Percentiles rank a stretch among this genome's conserved stretches.
These are phyloP conservation scores for Epichloe brachyelytri DNA, from an alignment of 2,329 filamentous ascomycete genomes.

Conservation along the genomic window DNA sequence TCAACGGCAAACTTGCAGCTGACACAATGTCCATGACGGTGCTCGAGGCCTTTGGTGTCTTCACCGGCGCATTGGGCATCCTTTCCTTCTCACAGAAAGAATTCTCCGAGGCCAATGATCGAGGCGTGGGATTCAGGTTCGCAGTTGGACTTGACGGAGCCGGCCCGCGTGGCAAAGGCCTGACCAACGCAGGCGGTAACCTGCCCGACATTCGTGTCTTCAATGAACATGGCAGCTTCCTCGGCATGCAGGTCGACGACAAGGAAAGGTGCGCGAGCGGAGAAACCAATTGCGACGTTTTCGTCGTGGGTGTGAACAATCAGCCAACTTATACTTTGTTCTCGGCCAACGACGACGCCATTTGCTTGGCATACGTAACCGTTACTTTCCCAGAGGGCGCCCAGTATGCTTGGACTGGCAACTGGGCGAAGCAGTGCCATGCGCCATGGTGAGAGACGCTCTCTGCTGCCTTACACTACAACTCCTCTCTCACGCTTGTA, in stretches of 20 bases:
- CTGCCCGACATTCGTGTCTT: neutral
- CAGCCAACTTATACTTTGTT: neutral
- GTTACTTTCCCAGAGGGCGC: neutral
- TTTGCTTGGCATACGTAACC: neutral
- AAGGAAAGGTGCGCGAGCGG: neutral
- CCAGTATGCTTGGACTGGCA: neutral
- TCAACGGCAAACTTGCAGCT: too few species aligned
- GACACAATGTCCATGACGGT: neutral
- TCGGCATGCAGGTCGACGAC: neutral
- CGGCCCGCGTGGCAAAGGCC: neutral
- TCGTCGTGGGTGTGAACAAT: rapidly evolving
- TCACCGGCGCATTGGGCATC: neutral
- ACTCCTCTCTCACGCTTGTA: neutral
- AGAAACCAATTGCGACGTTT: neutral
- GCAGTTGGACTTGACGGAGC: neutral
- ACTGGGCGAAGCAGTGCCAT: neutral
- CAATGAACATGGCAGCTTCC: neutral
- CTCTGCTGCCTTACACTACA: neutral
- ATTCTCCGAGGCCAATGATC: neutral
- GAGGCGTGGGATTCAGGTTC: neutral
- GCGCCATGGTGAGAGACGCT: neutral
- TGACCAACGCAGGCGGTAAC: neutral
- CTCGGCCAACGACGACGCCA: neutral
- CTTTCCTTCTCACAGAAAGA: neutral
- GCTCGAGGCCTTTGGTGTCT: neutral